These are phyloP conservation scores for Talaromyces rugulosus DNA, from an alignment of 2,329 filamentous ascomycete species.

Conservation along the genomic window DNA sequence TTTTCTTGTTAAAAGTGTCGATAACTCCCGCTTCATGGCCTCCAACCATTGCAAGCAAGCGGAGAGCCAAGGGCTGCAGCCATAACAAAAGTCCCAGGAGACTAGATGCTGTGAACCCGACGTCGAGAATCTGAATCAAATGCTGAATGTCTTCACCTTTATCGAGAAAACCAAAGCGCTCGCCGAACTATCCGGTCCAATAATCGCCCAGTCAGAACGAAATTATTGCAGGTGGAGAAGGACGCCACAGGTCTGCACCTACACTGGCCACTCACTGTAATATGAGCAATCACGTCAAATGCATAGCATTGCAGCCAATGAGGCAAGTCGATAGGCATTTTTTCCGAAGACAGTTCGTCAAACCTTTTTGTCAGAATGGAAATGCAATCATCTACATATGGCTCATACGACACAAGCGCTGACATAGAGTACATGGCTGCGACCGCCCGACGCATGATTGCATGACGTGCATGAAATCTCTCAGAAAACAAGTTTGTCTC, in stretches of 20 bases:
- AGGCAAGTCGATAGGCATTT: neutral
- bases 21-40: neutral
- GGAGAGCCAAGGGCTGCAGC: neutral
- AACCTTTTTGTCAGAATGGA: constrained; percentile 6
- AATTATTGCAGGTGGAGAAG: neutral
- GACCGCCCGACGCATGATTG: constrained; percentile 12
- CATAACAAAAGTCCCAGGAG: neutral
- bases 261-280: neutral
- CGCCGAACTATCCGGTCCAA: neutral
- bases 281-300: neutral
- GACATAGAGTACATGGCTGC: constrained; percentile 16
- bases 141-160: neutral
- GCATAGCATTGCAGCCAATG: neutral
- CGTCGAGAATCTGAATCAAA: neutral
- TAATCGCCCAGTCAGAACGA: neutral
- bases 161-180: neutral
- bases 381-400: constrained; percentile 14
- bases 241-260: neutral
- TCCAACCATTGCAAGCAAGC: neutral
- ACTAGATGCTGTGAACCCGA: neutral
- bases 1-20: neutral
- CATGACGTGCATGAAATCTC: constrained; percentile 3
- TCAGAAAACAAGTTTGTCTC: constrained; percentile 11
- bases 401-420: constrained; percentile 14
- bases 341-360: neutral